These are phyloP conservation scores for Tuber calosporum DNA, from an alignment of 495 filamentous ascomycete genomes.

Conservation along the genomic window DNA sequence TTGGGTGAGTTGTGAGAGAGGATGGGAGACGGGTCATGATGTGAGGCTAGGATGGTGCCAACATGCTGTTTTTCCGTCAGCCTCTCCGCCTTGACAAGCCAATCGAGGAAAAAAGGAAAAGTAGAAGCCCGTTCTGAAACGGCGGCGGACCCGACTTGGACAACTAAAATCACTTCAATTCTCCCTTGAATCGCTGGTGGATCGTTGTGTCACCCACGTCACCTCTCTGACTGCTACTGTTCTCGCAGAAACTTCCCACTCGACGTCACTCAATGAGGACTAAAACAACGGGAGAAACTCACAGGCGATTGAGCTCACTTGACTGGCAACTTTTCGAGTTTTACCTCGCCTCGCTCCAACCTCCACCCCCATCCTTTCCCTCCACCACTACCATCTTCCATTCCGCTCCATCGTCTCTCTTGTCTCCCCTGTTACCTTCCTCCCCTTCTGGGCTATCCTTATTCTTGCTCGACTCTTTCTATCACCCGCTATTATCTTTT, in stretches of 20 bases:
- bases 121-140: neutral
- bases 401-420: slow-evolving; percentile 12
- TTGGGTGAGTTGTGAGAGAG: neutral
- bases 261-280: neutral
- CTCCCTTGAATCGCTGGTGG: neutral
- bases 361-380: neutral
- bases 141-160: neutral
- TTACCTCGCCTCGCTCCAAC: neutral
- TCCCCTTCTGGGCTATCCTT: slow-evolving; percentile 8
- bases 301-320: neutral
- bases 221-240: neutral
- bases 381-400: neutral
- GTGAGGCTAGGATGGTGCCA: slow-evolving; percentile 20
- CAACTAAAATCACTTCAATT: neutral
- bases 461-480: slow-evolving; percentile 8
- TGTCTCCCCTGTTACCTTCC: slow-evolving; percentile 22
- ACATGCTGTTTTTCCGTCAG: slow-evolving; percentile 30
- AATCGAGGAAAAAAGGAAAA: slow-evolving; percentile 4
- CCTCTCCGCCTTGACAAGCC: slow-evolving; percentile 14
- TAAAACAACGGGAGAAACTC: slow-evolving; percentile 1
- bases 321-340: neutral
- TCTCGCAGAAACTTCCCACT: neutral
- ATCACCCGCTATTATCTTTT: slow-evolving; percentile 11
- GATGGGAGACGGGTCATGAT: slow-evolving; percentile 1
- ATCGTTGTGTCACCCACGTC: slow-evolving; percentile 2